Evolutionary conservation across 148 eudicot species (phyloP), one percentile per base, ranked within the genome.

Genomic region (Dianthus caryophyllus): DNA sequence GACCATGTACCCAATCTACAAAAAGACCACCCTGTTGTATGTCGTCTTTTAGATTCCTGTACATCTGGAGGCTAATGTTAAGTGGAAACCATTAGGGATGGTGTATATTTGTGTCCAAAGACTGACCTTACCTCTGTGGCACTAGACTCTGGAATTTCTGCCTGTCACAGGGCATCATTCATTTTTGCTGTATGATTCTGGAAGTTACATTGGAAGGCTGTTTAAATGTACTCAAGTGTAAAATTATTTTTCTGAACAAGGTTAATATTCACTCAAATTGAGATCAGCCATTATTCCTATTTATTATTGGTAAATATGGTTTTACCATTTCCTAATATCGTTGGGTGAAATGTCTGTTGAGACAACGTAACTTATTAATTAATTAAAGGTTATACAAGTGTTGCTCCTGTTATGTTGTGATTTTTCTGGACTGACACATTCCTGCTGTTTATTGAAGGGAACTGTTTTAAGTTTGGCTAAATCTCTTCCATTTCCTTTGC

Each of bases 401-500:
- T 11, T 58, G 30, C 38, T 24, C 29, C 20, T 24, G 5, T 54
- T 24, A 2, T 9, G n/a, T 18, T 68, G 25, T 68, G 22, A 17
- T 44, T 7, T 69, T 62, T 33, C 16, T 48, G 51, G 15, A 66
- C 39, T n/a, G 56, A 17, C 44, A 50, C 68, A 74, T 26, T 66
- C 24, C 27, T 66, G 41, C 74, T 75, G 41, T 72, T 46, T 74
- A 60, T 77, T 82, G 47, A 51, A 95, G 99, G 96, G 85, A 48
- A 74, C 68, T 71, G 84, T 87, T 52, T 70, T 91, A 73, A 85
- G 81, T 64, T 73, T 80, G 81, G 96, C 97, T 54, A 95, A 86
- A 80, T 90, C 94, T 75, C 77, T 82, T 75, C 78, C 80, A 70
- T 95, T 95, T 84, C 99, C 99, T 57, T 76, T 90, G 71, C 99